These are phyloP conservation scores for Thelonectria rubi DNA, from an alignment of 2,329 filamentous ascomycete genomes.

Conservation along the genomic window DNA sequence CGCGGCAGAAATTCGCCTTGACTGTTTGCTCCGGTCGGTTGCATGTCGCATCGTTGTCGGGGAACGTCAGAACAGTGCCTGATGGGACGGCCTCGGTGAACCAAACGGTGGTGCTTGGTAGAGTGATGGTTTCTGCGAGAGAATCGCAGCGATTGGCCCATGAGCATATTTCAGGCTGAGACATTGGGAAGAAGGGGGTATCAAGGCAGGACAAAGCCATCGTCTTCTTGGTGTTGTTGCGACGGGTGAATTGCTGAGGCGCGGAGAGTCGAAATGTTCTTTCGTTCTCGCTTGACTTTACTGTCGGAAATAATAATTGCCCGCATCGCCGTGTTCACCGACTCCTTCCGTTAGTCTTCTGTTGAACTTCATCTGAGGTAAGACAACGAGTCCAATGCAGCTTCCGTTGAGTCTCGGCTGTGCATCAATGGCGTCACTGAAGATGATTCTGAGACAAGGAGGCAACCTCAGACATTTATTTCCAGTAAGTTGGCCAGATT, in stretches of 20 bases:
- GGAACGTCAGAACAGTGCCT: slow-evolving; percentile 3
- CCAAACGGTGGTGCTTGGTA: background rate
- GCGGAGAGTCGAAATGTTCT: background rate
- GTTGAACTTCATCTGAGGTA: background rate
- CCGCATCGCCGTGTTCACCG: background rate
- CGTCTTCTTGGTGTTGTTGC: background rate
- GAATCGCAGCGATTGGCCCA: background rate
- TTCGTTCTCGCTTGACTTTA: background rate
- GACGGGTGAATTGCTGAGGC: background rate
- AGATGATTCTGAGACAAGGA: background rate
- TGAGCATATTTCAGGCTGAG: background rate
- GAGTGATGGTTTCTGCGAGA: background rate
- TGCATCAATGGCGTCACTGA: background rate
- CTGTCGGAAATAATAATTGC: background rate
- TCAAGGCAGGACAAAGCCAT: background rate
- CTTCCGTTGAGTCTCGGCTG: background rate
- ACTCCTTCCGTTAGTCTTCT: background rate
- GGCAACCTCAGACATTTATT: no score
- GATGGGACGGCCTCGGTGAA: background rate
- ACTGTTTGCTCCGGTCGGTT: background rate
- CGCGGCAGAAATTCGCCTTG: slow-evolving; percentile 2
- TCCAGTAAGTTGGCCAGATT: no score
- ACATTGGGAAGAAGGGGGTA: background rate
- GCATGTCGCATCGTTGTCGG: slow-evolving; percentile 6
- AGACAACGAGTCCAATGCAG: background rate